Percentiles rank a stretch among this genome's conserved stretches.
phyloP scores from a whole-genome alignment of 352 stramenopile genomes.

The Phytopythium kandeliae region DNA sequence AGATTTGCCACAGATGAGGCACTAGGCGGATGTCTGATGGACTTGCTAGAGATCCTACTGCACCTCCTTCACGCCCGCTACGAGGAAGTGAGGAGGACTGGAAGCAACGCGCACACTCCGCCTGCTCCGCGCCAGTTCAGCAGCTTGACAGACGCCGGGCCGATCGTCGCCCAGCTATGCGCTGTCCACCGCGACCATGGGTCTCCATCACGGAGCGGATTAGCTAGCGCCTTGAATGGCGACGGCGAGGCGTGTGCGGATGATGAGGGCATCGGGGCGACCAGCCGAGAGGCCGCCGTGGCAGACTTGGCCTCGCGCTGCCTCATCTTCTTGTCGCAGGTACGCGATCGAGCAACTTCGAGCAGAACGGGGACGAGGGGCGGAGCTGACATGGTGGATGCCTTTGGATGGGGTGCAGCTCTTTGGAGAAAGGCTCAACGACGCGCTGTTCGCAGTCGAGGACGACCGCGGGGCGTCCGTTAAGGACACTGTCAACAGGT shows the following conservation, averaged over 20 bases:
- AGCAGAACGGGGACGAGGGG: neutral
- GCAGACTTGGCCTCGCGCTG: constrained; percentile 45
- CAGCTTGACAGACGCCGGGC: constrained; percentile 16
- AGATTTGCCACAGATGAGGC: constrained; percentile 14
- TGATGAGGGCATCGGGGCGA: too few relatives aligned
- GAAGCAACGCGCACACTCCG: neutral
- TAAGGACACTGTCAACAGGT: constrained; percentile 18
- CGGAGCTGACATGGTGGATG: neutral
- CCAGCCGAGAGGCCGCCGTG: constrained; percentile 11
- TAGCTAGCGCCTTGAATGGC: neutral
- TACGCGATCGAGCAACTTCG: constrained; percentile 10
- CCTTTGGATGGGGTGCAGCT: constrained; percentile 24
- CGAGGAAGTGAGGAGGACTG: constrained; percentile 14
- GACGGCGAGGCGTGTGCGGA: neutral
- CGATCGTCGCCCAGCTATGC: constrained; percentile 35
- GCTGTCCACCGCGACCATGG: constrained; percentile 8
- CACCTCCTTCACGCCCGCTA: constrained; percentile 32
- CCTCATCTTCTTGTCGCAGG: constrained; percentile 58
- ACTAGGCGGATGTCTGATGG: constrained; percentile 11
- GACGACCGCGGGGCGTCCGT: constrained; percentile 2
- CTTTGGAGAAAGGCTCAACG: constrained; percentile 46
- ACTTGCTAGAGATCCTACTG: constrained; percentile 29
- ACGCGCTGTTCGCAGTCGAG: constrained; percentile 31
- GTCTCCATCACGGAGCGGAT: neutral
- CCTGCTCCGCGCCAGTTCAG: constrained; percentile 18